Evolutionary conservation across 768 basidiomycete species (phyloP).

Genomic region (Boletus sensibilis): DNA sequence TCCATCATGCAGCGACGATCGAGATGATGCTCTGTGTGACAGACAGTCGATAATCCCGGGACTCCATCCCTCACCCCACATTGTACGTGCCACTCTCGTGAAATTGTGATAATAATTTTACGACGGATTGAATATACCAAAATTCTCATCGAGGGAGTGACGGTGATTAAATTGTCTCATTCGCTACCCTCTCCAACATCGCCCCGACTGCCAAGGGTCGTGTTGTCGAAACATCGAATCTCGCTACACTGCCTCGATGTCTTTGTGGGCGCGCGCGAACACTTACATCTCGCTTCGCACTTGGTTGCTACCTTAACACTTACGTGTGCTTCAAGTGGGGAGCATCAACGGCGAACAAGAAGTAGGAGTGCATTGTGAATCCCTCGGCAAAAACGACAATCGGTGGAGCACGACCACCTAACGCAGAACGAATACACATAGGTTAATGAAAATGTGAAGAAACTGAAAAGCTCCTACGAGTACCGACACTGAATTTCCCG

Average conservation of each 20-base stretch:
- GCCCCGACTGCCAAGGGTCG: not conserved
- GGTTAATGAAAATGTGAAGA: not conserved
- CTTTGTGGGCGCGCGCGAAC: not conserved
- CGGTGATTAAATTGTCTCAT: slow-evolving; percentile 9
- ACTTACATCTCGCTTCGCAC: not conserved
- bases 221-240: slow-evolving; percentile 2
- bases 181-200: not conserved
- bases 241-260: not conserved
- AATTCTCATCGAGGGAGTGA: not conserved
- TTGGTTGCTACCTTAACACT: not conserved
- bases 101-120: not conserved
- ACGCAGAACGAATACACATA: not conserved
- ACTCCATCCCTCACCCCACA: not conserved
- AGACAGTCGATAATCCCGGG: not conserved
- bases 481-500: not conserved
- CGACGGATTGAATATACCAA: not conserved
- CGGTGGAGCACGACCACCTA: not conserved
- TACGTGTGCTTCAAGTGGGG: not conserved
- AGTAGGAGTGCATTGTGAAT: not conserved
- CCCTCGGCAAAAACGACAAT: not conserved
- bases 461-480: not conserved
- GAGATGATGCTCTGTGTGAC: not conserved
- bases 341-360: not conserved
- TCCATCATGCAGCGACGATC: slow-evolving; percentile 1
- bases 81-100: not conserved